These are phyloP conservation scores for Elaphomyces granulatus DNA, from an alignment of 495 filamentous ascomycete species.

Conservation along the genomic window DNA sequence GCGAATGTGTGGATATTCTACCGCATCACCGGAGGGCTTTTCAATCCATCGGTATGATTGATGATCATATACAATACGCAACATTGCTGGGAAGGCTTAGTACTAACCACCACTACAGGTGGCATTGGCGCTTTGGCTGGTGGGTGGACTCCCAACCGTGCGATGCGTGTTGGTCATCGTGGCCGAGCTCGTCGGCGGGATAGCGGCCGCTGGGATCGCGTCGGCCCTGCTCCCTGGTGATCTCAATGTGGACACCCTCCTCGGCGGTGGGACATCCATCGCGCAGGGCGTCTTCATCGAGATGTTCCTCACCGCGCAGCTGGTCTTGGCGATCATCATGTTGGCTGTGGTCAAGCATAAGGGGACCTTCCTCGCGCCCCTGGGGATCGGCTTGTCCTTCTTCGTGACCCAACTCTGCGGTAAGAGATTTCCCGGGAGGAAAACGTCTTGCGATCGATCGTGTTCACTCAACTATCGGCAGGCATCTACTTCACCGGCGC, in stretches of 20 bases:
- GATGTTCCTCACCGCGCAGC: slow-evolving; percentile 61
- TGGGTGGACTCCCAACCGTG: slow-evolving; percentile 39
- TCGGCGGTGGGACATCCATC: slow-evolving; percentile 41
- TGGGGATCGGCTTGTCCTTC: slow-evolving; percentile 61
- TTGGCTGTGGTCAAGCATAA: slow-evolving; percentile 73
- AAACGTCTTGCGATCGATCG: too few relatives aligned
- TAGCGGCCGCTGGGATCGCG: slow-evolving; percentile 47
- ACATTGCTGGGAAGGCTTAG: not conserved
- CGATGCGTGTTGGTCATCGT: slow-evolving; percentile 36
- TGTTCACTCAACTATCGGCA: slow-evolving; percentile 5
- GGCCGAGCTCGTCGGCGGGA: slow-evolving; percentile 43
- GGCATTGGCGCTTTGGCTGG: slow-evolving; percentile 41
- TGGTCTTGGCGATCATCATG: slow-evolving; percentile 72
- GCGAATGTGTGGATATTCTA: slow-evolving; percentile 84
- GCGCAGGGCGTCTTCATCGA: slow-evolving; percentile 65
- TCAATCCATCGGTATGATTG: slow-evolving; percentile 56
- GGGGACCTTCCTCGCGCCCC: slow-evolving; percentile 61
- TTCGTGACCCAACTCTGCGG: slow-evolving; percentile 56
- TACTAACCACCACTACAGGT: slow-evolving; percentile 29
- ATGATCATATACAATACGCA: slow-evolving; percentile 1
- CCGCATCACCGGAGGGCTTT: slow-evolving; percentile 62
- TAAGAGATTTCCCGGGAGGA: slow-evolving; percentile 18
- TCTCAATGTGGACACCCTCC: slow-evolving; percentile 44
- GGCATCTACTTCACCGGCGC: slow-evolving; percentile 62
- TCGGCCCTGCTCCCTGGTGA: slow-evolving; percentile 46